Evolutionary conservation across 768 basidiomycete genomes (phyloP).

Genomic region (Boletus huronensis): DNA sequence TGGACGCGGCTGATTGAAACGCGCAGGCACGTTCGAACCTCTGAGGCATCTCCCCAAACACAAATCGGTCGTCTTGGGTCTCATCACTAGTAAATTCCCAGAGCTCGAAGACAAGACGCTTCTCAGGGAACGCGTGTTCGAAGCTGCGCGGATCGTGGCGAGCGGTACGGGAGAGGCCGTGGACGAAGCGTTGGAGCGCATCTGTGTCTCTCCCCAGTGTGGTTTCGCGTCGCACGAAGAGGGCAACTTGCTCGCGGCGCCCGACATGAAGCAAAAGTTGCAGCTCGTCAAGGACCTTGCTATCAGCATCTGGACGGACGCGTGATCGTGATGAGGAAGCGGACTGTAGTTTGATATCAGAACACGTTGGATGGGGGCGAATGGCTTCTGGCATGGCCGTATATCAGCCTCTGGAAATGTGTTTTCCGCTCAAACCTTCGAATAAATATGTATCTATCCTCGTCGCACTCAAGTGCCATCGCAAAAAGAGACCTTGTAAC

Average conservation of each 20-base stretch:
- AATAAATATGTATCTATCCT: neutral
- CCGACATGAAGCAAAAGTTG: constrained; percentile 34
- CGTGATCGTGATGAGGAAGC: neutral
- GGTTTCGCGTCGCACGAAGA: constrained; percentile 48
- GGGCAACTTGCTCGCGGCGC: constrained; percentile 38
- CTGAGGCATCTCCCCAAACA: constrained; percentile 31
- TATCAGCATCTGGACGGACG: constrained; percentile 34
- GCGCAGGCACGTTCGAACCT: constrained; percentile 31
- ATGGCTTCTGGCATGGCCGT: neutral
- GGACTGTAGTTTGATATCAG: neutral
- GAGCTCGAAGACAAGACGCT: constrained; percentile 41
- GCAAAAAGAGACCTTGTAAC: neutral
- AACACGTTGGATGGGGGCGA: too few relatives aligned
- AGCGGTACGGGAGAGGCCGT: constrained; percentile 35
- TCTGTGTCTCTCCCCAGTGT: constrained; percentile 49
- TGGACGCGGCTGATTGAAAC: neutral
- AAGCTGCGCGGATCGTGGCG: constrained; percentile 43
- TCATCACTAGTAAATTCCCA: constrained; percentile 43
- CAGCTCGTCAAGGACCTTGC: constrained; percentile 35
- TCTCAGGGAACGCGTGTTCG: constrained; percentile 38
- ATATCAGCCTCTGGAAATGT: neutral
- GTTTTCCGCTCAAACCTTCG: neutral
- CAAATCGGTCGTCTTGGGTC: constrained; percentile 41
- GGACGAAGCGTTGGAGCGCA: constrained; percentile 37
- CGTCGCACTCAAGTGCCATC: neutral